phyloP scores from a whole-genome alignment of 345 rosid species.

The Lumnitzera racemosa region DNA sequence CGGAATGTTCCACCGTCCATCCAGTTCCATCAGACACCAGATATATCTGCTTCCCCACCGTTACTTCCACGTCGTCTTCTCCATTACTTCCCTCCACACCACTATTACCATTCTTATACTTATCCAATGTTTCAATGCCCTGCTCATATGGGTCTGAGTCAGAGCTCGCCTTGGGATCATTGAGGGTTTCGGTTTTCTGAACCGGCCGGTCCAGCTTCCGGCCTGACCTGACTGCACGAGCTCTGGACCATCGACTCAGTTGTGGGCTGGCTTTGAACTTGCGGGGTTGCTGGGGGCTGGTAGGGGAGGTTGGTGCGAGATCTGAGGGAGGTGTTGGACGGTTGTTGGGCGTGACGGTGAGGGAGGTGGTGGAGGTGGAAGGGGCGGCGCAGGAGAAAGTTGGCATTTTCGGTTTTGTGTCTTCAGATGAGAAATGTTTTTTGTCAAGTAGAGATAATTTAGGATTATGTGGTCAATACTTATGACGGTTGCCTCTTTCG shows the following conservation, averaged over 20 bases:
- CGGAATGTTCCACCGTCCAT: conserved; percentile 90
- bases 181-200: conserved; percentile 11
- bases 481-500: too few species aligned
- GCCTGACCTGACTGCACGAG: conserved; percentile 68
- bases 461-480: too few species aligned
- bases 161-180: conserved; percentile 4
- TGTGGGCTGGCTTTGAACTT: conserved; percentile 58
- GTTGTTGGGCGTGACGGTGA: conserved; percentile 7
- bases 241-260: conserved; percentile 82
- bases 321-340: conserved; percentile 18
- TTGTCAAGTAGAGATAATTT: too few species aligned
- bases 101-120: conserved; percentile 12
- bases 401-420: not conserved
- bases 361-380: not conserved
- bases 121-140: conserved; percentile 11
- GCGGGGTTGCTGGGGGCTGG: conserved; percentile 24
- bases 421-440: too few species aligned
- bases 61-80: conserved; percentile 23
- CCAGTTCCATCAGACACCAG: conserved; percentile 96
- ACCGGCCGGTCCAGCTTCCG: conserved; percentile 48
- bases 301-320: conserved; percentile 2
- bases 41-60: conserved; percentile 54
- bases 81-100: conserved; percentile 5
- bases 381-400: not conserved
- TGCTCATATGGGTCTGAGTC: conserved; percentile 14